Conservation (phyloP, 257 asterid species). For the Rubia yunnanensis region DNA sequence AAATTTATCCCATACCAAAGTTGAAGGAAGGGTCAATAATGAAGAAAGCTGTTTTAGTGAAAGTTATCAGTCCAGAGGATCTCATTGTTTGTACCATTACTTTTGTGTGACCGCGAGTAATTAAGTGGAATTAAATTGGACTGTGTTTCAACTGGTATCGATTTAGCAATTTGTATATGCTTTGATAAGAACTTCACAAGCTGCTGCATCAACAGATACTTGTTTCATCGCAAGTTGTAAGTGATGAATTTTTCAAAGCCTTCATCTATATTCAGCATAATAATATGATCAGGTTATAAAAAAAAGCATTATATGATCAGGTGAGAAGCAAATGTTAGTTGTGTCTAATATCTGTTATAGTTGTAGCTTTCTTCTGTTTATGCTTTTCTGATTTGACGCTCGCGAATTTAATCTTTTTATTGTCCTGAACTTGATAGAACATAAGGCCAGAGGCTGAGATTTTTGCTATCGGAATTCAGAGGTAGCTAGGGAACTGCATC, state of each 20-base stretch:
- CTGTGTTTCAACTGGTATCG: no score
- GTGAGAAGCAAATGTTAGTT: no score
- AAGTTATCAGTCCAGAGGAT: background rate
- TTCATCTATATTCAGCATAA: no score
- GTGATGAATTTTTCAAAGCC: no score
- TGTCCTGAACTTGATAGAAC: background rate
- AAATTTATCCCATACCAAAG: background rate
- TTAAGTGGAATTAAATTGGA: background rate
- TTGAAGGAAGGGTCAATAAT: no score
- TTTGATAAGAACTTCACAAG: no score
- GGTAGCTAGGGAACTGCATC: background rate
- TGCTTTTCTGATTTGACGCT: background rate
- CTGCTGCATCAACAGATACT: no score
- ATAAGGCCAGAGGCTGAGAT: background rate
- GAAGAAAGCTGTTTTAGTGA: background rate
- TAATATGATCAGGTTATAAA: no score
- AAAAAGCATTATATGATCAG: no score
- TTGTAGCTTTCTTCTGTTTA: background rate
- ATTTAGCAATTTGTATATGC: no score
- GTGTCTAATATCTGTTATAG: no score
- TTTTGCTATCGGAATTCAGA: background rate
- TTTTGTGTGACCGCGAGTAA: background rate
- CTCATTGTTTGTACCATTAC: background rate
- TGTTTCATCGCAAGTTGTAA: no score
- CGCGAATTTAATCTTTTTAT: background rate